Conservation (phyloP, 2,329 filamentous ascomycete species). For the Colletotrichum horii region DNA sequence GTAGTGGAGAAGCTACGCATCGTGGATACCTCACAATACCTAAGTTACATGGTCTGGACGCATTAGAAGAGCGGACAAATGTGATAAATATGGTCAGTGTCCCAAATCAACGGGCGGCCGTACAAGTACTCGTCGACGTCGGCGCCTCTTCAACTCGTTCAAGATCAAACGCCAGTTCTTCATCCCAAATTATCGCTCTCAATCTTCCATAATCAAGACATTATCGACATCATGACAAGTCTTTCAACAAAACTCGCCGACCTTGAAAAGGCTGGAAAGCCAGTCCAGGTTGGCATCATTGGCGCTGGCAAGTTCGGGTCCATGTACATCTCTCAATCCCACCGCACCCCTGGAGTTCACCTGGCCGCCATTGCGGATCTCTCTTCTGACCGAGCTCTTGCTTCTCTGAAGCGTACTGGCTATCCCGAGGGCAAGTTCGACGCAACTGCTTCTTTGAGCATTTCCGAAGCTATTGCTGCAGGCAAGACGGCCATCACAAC, state of each 20-base stretch:
- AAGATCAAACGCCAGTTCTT: neutral
- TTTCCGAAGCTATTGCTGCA: slow-evolving; percentile 31
- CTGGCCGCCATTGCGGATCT: slow-evolving; percentile 49
- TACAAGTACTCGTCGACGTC: neutral
- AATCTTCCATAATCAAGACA: rapidly evolving
- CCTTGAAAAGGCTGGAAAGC: slow-evolving; percentile 41
- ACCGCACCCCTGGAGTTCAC: slow-evolving; percentile 45
- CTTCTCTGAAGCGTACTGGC: slow-evolving; percentile 43
- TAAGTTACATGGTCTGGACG: rapidly evolving
- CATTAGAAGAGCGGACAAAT: no score
- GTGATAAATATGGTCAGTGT: neutral
- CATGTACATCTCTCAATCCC: slow-evolving; percentile 51
- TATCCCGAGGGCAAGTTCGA: slow-evolving; percentile 45
- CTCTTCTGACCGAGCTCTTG: slow-evolving; percentile 42
- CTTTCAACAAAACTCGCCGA: slow-evolving; percentile 46
- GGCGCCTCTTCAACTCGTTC: neutral
- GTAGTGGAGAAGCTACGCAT: neutral
- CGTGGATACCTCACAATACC: neutral
- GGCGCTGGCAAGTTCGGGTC: slow-evolving; percentile 52
- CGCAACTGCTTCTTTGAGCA: slow-evolving; percentile 39
- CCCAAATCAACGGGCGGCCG: neutral
- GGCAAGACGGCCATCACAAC: neutral
- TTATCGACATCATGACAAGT: slow-evolving; percentile 35
- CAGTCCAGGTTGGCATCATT: slow-evolving; percentile 47
- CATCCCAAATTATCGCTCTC: rapidly evolving